Evolutionary conservation across 148 eudicot genomes (phyloP).

Genomic region (Salicornia ramosissima): DNA sequence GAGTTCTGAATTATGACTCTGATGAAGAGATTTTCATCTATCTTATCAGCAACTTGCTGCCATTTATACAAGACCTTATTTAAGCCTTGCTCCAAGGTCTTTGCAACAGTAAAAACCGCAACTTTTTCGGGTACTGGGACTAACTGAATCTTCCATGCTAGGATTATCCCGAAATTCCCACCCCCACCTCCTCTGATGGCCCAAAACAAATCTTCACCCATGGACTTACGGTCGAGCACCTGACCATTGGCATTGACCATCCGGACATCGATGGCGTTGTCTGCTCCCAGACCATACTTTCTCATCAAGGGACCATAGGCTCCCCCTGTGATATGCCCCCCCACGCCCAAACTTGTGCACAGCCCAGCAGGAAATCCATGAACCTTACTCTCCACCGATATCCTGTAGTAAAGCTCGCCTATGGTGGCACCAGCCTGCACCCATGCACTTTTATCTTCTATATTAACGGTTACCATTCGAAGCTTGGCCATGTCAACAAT

Average conservation of each 20-base stretch:
- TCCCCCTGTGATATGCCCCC: constrained; percentile 38
- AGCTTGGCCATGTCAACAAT: constrained; percentile 39
- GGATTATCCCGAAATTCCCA: constrained; percentile 40
- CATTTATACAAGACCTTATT: constrained; percentile 27
- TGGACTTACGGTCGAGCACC: constrained; percentile 33
- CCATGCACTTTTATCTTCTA: constrained; percentile 40
- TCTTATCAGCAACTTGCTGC: constrained; percentile 30
- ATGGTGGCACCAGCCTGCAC: constrained; percentile 45
- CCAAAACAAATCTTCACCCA: constrained; percentile 59
- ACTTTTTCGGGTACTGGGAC: constrained; percentile 42
- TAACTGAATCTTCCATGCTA: constrained; percentile 45
- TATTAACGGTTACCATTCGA: constrained; percentile 23
- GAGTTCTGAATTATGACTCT: constrained; percentile 27
- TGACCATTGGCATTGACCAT: constrained; percentile 39
- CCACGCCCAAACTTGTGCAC: constrained; percentile 34
- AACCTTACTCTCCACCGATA: constrained; percentile 30
- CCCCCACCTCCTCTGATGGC: constrained; percentile 44
- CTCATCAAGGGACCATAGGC: constrained; percentile 45
- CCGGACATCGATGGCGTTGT: constrained; percentile 41
- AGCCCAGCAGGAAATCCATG: constrained; percentile 35
- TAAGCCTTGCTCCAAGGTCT: constrained; percentile 32
- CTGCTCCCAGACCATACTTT: constrained; percentile 47
- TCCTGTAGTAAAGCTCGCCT: constrained; percentile 41
- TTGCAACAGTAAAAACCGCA: constrained; percentile 31
- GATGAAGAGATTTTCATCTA: constrained; percentile 35